A percentile compares a stretch with the other conserved stretches of the same genome.
phyloP scores from a whole-genome alignment of 306 rosid species.

The Castanopsis chinensis region DNA sequence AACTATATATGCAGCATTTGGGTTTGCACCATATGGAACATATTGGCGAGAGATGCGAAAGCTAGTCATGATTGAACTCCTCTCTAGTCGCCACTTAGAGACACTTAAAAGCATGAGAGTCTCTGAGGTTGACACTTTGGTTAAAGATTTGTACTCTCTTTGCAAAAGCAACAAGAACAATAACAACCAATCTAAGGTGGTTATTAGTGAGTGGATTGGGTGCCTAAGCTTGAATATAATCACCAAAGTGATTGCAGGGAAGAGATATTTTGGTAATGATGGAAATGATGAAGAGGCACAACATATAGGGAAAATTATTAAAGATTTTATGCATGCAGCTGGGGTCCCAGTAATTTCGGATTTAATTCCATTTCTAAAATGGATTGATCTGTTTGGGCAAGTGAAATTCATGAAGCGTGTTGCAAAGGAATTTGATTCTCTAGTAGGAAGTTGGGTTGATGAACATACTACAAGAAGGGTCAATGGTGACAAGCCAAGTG shows the following conservation, averaged over 20 bases:
- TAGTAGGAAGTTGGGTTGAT: slow-evolving; percentile 25
- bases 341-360: slow-evolving; percentile 9
- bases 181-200: not conserved
- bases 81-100: slow-evolving; percentile 19
- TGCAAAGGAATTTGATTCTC: slow-evolving; percentile 9
- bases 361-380: slow-evolving; percentile 11
- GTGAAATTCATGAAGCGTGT: slow-evolving; percentile 19
- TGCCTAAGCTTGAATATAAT: slow-evolving; percentile 14
- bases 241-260: slow-evolving; percentile 14
- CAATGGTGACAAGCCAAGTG: not conserved
- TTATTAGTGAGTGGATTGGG: slow-evolving; percentile 17
- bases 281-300: slow-evolving; percentile 7
- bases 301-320: slow-evolving; percentile 10
- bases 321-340: slow-evolving; percentile 13
- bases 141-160: slow-evolving; percentile 2
- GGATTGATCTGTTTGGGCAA: slow-evolving; percentile 18
- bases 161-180: not conserved
- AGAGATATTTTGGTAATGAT: slow-evolving; percentile 14
- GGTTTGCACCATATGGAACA: slow-evolving; percentile 13
- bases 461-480: slow-evolving; percentile 7
- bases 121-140: slow-evolving; percentile 9
- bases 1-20: slow-evolving; percentile 24
- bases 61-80: slow-evolving; percentile 19
- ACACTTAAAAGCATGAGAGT: not conserved
- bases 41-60: slow-evolving; percentile 18